Evolutionary conservation across 768 basidiomycete species (phyloP), one percentile per base, ranked within the genome.

Genomic region (Tephrocybe sp.): DNA sequence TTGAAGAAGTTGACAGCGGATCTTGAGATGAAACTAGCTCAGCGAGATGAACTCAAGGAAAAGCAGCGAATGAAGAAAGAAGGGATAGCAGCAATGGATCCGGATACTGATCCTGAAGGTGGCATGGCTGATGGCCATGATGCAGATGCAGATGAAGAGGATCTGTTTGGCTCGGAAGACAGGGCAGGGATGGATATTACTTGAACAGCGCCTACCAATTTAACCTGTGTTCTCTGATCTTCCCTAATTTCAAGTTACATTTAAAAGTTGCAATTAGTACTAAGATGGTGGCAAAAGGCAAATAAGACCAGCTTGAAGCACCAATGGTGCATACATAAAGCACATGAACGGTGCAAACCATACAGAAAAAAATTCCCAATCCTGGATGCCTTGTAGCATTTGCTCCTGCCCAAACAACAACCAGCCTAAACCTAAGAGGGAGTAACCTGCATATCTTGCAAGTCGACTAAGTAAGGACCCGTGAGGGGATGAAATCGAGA

Each of bases 271-370:
- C 46, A 45, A 17, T 53, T 24, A 30, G 14, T 28, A 28, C 40
- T 54, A 53, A 47, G 59, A 70, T 48, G 50, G 51, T 41, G 70
- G 69, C 46, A 77, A 61, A 18, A 81, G 61, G 58, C 77, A 77
- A 36, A 84, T 79, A 43, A 88, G 69, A 33, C 76, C 81, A 14
- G 83, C 85, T 66, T 93, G 90, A 56, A 90, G 65, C 42, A 87
- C 75, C 21, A 93, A 71, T 7, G 92, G 90, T 9, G 76, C 72
- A 58, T 90, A 93, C 15, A 93, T 79, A n/a, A 88, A 69, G 63
- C 88, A 92, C 32, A 88, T 71, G 56, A 93, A 86, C 1, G 91
- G 91, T 18, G 85, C 80, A 61, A 90, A 88, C 92, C 91, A 95
- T 23, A 85, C 84, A 1, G 84, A 81, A 9, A 93, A 66, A 21